Evolutionary conservation across 352 stramenopile genomes (phyloP).

Genomic region (Globisporangium alternatum): DNA sequence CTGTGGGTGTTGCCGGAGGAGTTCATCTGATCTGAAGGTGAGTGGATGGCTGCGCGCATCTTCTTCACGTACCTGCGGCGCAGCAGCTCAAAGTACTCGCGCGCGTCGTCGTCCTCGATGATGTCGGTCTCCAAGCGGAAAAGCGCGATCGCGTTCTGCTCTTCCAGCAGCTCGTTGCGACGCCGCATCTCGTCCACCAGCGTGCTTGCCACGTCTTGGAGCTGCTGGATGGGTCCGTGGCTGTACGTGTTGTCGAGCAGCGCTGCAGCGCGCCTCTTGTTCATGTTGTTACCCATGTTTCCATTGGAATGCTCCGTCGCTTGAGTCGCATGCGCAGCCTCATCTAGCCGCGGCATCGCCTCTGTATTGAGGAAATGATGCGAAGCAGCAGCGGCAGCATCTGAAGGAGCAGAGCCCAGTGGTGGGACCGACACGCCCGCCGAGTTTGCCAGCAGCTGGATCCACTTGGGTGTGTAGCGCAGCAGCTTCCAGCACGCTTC

Average conservation of each 20-base stretch:
- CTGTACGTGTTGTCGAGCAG: conserved; percentile 13
- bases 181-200: conserved; percentile 54
- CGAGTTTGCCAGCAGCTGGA: conserved; percentile 53
- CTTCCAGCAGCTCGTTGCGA: conserved; percentile 66
- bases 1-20: not conserved
- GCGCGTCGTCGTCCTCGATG: conserved; percentile 43
- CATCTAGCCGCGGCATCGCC: conserved; percentile 9
- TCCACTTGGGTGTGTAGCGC: conserved; percentile 61
- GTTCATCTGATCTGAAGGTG: not conserved
- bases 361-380: conserved; percentile 13
- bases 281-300: not conserved
- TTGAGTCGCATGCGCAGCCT: conserved; percentile 1
- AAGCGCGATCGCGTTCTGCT: conserved; percentile 70
- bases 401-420: not conserved
- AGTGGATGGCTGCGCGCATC: conserved; percentile 25
- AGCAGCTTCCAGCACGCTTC: conserved; percentile 68
- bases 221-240: conserved; percentile 18
- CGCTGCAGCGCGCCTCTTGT: conserved; percentile 11
- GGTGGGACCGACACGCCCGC: conserved; percentile 21
- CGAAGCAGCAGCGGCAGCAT: not conserved
- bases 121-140: conserved; percentile 51
- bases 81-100: conserved; percentile 50
- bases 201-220: conserved; percentile 27
- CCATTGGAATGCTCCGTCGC: not conserved
- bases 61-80: conserved; percentile 55